These are phyloP conservation scores for Acanthamoeba lenticulata DNA, from an alignment of 208 protist genomes.

Conservation along the genomic window DNA sequence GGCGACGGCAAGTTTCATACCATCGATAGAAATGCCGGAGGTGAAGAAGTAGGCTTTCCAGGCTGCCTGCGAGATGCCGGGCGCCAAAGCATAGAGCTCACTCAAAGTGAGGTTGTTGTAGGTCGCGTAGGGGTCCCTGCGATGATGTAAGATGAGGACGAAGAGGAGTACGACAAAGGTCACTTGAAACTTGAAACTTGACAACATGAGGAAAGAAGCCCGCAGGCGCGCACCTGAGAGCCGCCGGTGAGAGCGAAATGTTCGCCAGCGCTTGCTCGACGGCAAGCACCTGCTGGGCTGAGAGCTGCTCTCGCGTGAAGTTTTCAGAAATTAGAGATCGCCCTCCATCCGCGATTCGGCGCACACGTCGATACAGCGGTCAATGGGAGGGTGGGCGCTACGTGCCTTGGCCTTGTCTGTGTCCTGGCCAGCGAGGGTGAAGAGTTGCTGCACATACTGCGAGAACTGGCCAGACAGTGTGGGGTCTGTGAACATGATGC, in stretches of 20 bases:
- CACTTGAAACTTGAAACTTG: background rate
- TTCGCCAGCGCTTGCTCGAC: background rate
- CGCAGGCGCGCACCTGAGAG: background rate
- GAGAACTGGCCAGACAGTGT: background rate
- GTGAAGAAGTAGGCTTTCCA: background rate
- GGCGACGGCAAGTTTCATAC: background rate
- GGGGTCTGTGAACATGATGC: background rate
- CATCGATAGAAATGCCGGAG: background rate
- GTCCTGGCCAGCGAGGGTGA: background rate
- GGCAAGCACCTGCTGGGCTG: background rate
- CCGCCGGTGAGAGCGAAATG: background rate
- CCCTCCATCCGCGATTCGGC: background rate
- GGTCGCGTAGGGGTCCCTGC: constrained; percentile 31
- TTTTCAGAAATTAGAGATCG: background rate
- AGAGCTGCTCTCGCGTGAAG: background rate
- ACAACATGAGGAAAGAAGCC: background rate
- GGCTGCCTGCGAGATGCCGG: background rate
- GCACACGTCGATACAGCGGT: background rate
- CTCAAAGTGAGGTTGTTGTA: constrained; percentile 12
- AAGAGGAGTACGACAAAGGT: background rate
- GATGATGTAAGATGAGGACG: background rate
- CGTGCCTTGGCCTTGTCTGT: background rate
- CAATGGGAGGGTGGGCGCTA: background rate
- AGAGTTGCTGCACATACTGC: background rate
- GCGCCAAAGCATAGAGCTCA: background rate